These are phyloP conservation scores for Monosporascus sp. DNA, from an alignment of 2,329 filamentous ascomycete species.

Conservation along the genomic window DNA sequence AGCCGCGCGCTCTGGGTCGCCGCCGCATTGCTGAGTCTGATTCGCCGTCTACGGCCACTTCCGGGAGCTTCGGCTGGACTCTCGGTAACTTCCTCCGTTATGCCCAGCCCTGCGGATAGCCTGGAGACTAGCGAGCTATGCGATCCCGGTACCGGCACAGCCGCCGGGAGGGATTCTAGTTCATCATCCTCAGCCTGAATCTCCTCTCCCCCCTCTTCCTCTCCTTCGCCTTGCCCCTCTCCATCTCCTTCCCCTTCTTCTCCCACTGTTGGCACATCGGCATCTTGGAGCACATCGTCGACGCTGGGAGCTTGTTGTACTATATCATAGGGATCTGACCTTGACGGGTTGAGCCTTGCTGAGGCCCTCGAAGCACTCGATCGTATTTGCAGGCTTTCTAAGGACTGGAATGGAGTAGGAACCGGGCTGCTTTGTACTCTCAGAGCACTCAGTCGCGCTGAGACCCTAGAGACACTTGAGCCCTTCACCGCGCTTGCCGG, in stretches of 20 bases:
- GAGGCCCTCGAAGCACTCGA: conserved; percentile 15
- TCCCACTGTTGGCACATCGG: background rate
- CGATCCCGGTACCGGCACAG: conserved; percentile 9
- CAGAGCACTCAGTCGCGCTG: conserved; percentile 11
- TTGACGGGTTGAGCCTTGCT: conserved; percentile 9
- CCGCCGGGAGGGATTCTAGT: conserved; percentile 10
- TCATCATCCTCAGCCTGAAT: conserved; percentile 7
- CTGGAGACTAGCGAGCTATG: conserved; percentile 15
- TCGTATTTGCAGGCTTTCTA: conserved; percentile 9
- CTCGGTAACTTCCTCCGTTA: conserved; percentile 42
- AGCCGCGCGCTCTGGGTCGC: conserved; percentile 37
- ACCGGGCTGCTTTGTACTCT: background rate
- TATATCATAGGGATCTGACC: conserved; percentile 13
- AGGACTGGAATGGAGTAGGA: background rate
- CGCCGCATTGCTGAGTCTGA: conserved; percentile 28
- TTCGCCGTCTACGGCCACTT: conserved; percentile 43
- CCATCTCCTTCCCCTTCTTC: background rate
- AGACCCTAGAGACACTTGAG: conserved; percentile 14
- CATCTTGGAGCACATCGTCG: conserved; percentile 9
- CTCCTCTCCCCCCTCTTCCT: background rate
- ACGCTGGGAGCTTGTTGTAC: conserved; percentile 2
- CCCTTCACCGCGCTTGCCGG: conserved; percentile 9
- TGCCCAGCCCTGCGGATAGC: conserved; percentile 8
- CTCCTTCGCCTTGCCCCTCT: background rate
- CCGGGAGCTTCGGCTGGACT: conserved; percentile 51